Evolutionary conservation across 352 stramenopile genomes (phyloP), one percentile per base, ranked within the genome.

Genomic region (Phytophthora aleatoria): DNA sequence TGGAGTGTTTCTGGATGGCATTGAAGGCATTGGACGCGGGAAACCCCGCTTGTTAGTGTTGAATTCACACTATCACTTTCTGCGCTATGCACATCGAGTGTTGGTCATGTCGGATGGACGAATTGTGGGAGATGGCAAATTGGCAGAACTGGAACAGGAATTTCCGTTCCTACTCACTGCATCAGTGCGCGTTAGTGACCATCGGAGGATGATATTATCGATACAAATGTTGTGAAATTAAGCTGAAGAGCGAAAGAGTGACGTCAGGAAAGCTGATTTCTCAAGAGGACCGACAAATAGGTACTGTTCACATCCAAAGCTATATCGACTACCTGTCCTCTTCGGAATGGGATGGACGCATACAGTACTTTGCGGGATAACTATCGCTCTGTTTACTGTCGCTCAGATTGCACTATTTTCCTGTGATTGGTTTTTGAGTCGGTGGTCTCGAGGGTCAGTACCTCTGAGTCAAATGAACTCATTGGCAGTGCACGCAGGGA

Each of bases 21-120:
- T 99, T 15, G 48, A 62, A 13, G 70, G 60, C 1, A 64, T 98
- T 7, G 72, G 74, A 3, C 30, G 84, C 16, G 41, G 31, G 31
- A 85, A 81, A 57, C 96, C 89, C 11, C 82, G 97, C 0, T 57
- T 99, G 13, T 71, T 98, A 7, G 95, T 98, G 5, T 95, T 97
- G 2, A 98, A 98, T 69, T 85, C 86, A 26, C 71, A 98, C 42
- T 95, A 98, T 57, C 91, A 97, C 69, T 76, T 98, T 53, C 85
- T 87, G n/a, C 63, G 82, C 31, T 88, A 79, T 35, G 76, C 76
- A 11, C 76, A 90, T 50, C 48, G 61, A 4, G 74, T 96, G 15
- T 8, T 94, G 3, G 78, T 94, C 5, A 66, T 98, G 43, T 61
- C 80, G 9, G 60, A 96, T 42, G 93, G 92, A 6, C 47, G 58